Base-by-base conservation (phyloP, 495 filamentous ascomycete species). In the Ramalina intermedia region DNA sequence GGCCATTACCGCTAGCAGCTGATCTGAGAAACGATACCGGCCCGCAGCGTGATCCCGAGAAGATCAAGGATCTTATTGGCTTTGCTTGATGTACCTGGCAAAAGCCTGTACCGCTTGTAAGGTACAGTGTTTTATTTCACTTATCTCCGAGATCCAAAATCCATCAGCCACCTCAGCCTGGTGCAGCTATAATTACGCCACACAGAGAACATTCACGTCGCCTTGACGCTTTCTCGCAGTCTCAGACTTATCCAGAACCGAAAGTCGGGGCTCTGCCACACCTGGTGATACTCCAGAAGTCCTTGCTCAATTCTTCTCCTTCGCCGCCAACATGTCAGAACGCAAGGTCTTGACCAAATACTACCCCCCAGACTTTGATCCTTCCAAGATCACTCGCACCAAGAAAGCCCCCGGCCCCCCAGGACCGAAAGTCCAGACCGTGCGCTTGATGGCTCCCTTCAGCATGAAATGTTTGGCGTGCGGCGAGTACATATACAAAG, bases 361-460 rank as follows among this genome's bases (percentile, higher is more conserved):
- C 74, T 96, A 93, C 64, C 91, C 91, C 35, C 87, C 93, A 21
- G 93, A 99, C 65, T 99, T 96, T 67, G 93, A 99, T 68, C 93
- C 93, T 16, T 82, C 79, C 24, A 82, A 82, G 55, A 80, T 90
- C 68, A 71, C 75, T 46, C 82, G 87, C 41, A 77, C 78, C 4
- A 74, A 78, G 16, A 71, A 68, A 3, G 14, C 21, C 9, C 79
- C 80, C 26, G 91, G 90, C 58, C 50, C 64, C 33, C 68, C 75
- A 33, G 86, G 85, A 5, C 84, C 84, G 4, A 90, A 89, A 53
- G 76, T 86, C 17, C 84, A 89, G 59, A 86, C 82, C 4, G 87
- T 96, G 41, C 85, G 93, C n/a, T 71, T 99, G 17, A 96, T 96
- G 86, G 88, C 91, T 0, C 93, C 93, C 50, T 99, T 96, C 62